phyloP scores from a whole-genome alignment of 2,329 filamentous ascomycete genomes.

The Phialophora chinensis region DNA sequence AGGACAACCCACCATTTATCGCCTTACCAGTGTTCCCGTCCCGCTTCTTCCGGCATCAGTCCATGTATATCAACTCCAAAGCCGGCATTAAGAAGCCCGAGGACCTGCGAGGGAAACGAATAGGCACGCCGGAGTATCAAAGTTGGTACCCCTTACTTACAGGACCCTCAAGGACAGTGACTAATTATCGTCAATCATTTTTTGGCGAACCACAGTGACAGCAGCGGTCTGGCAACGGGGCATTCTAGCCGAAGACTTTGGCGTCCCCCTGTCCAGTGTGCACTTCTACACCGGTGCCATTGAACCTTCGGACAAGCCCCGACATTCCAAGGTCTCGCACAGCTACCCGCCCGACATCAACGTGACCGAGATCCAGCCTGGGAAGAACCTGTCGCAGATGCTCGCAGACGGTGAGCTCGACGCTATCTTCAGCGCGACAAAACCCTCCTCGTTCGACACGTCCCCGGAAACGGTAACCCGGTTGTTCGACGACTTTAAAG shows the following conservation, averaged over 20 bases:
- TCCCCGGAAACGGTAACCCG: conserved; percentile 18
- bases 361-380: conserved; percentile 14
- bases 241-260: conserved; percentile 35
- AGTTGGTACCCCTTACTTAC: not conserved
- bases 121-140: conserved; percentile 4
- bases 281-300: conserved; percentile 27
- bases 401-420: conserved; percentile 36
- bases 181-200: not conserved
- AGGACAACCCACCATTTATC: conserved; percentile 36
- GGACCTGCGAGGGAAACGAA: conserved; percentile 33
- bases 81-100: conserved; percentile 27
- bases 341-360: conserved; percentile 40
- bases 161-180: not conserved
- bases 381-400: conserved; percentile 34
- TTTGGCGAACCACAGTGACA: conserved; percentile 29
- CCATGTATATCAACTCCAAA: conserved; percentile 23
- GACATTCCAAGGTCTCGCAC: conserved; percentile 39
- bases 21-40: conserved; percentile 41
- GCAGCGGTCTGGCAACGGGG: conserved; percentile 37
- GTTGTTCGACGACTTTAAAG: conserved; percentile 37
- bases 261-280: conserved; percentile 30
- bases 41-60: conserved; percentile 31
- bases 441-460: conserved; percentile 32
- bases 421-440: conserved; percentile 38
- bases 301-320: conserved; percentile 17